A percentile compares a stretch with the other conserved stretches of the same genome.
phyloP scores from a whole-genome alignment of 192 early-diverging fungal genomes.

The Polychytrium aggregatum region DNA sequence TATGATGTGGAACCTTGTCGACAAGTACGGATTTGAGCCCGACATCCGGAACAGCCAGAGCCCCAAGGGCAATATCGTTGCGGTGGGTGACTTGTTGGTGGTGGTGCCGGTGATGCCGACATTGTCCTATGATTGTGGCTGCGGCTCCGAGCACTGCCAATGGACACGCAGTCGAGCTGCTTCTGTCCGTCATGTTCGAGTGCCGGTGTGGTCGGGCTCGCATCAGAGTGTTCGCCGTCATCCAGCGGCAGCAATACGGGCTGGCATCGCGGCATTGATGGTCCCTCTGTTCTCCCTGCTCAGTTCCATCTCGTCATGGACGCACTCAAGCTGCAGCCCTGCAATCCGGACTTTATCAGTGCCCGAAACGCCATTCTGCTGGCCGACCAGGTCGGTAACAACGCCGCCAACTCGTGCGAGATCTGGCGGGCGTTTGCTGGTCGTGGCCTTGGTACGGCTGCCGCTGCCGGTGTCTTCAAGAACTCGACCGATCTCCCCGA shows the following conservation, averaged over 20 bases:
- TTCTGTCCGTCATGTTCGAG: no score
- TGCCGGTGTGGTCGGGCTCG: no score
- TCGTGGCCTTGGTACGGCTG: conserved; percentile 46
- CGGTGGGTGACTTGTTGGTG: no score
- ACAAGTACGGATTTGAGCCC: conserved; percentile 51
- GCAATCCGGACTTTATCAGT: conserved; percentile 43
- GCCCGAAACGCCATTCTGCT: conserved; percentile 54
- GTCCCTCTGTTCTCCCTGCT: no score
- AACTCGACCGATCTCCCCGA: no score
- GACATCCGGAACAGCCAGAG: conserved; percentile 10
- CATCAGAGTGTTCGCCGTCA: no score
- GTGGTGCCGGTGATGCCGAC: no score
- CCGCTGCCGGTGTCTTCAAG: conserved; percentile 12
- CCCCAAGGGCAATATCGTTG: conserved; percentile 30
- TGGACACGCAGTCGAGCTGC: no score
- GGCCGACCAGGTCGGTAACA: conserved; percentile 37
- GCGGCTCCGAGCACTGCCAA: no score
- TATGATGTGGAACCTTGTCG: conserved; percentile 38
- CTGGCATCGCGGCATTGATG: no score
- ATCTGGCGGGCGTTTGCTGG: conserved; percentile 56
- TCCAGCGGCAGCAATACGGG: no score
- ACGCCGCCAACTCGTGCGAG: conserved; percentile 39
- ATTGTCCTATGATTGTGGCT: no score
- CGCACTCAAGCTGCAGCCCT: conserved; percentile 48
- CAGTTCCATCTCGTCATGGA: conserved; percentile 41